Evolutionary conservation across 345 rosid species (phyloP), one percentile per base, ranked within the genome.

Genomic region (Passiflora organensis): DNA sequence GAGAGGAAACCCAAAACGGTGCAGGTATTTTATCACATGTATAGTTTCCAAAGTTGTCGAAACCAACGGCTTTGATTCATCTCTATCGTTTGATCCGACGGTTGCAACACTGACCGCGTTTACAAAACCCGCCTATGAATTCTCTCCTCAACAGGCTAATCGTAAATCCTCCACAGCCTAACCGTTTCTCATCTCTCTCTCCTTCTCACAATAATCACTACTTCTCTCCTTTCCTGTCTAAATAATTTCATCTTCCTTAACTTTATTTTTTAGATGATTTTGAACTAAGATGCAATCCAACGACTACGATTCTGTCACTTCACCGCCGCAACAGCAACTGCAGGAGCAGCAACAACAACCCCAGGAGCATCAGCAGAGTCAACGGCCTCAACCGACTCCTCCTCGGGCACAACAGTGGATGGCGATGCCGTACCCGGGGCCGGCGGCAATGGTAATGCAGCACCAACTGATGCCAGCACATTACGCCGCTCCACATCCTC

Each of bases 371-470:
- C 82, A 44, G 48, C 75, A 59, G 16, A 81, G 71, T n/a, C n/a
- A n/a, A n/a, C n/a, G n/a, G n/a, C n/a, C n/a, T n/a, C n/a, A n/a
- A n/a, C n/a, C n/a, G n/a, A n/a, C n/a, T n/a, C n/a, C n/a, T n/a
- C n/a, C n/a, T n/a, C n/a, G n/a, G n/a, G n/a, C n/a, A n/a, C 63
- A 62, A 50, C 90, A 67, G 50, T 81, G 94, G 99, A 54, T 78
- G 72, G 64, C 80, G 60, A 70, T 84, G 91, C 96, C 81, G 78
- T 89, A 84, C 53, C 87, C 93, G 5, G 72, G n/a, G n/a, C n/a
- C 87, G 43, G 72, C 91, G 13, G 80, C 95, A 25, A 76, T 86
- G 89, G 76, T 88, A 74, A 85, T 87, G 95, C 98, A 79, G 60
- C 95, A 78, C 48, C 98, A 87, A 13, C 75, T 82, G 90, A 76